Conservation (phyloP, 2,329 filamentous ascomycete species). For the Hypoxylon sp. region DNA sequence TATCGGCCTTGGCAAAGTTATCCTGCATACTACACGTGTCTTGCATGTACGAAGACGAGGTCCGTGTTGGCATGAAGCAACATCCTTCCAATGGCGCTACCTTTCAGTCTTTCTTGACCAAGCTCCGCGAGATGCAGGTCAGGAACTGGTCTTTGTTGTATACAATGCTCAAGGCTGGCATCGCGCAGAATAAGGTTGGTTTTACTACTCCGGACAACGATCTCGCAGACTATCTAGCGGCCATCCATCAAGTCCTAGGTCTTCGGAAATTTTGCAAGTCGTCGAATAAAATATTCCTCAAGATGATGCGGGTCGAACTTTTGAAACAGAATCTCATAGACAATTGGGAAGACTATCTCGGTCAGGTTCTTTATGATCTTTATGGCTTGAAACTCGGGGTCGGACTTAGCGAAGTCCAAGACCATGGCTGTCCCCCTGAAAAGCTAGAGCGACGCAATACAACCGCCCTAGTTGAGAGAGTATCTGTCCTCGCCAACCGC, state of each 20-base stretch:
- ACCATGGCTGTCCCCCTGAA: conserved; percentile 85
- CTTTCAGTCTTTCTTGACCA: conserved; percentile 72
- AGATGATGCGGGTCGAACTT: conserved; percentile 89
- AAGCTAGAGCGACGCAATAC: conserved; percentile 85
- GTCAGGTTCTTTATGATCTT: conserved; percentile 86
- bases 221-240: conserved; percentile 82
- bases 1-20: conserved; percentile 79
- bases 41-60: conserved; percentile 85
- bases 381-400: conserved; percentile 84
- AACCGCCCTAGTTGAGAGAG: conserved; percentile 84
- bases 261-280: conserved; percentile 87
- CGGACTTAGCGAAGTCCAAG: conserved; percentile 75
- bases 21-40: conserved; percentile 83
- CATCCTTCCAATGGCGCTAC: conserved; percentile 71
- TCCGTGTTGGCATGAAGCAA: conserved; percentile 80
- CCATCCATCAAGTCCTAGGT: conserved; percentile 87
- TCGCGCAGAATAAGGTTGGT: conserved; percentile 73
- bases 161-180: conserved; percentile 80
- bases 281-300: conserved; percentile 89
- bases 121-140: conserved; percentile 88
- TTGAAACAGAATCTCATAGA: conserved; percentile 81
- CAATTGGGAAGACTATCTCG: conserved; percentile 88
- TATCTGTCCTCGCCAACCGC: conserved; percentile 83
- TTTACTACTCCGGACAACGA: conserved; percentile 80
- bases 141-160: conserved; percentile 92